These are phyloP conservation scores for Talaromyces thailandensis DNA, from an alignment of 495 filamentous ascomycete genomes.

Conservation along the genomic window DNA sequence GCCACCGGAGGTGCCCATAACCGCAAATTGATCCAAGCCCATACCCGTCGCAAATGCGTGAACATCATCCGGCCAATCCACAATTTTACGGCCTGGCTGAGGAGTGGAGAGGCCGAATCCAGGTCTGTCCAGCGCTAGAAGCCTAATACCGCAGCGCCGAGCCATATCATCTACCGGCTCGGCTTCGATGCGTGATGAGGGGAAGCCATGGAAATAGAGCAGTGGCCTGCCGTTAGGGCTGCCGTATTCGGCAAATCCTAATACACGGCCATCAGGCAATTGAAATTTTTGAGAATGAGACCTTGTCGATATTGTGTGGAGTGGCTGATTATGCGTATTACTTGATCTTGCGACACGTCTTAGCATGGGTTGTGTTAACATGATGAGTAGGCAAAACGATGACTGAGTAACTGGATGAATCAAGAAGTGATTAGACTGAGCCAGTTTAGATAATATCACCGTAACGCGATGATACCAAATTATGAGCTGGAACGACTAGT, in stretches of 20 bases:
- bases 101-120: conserved; percentile 34
- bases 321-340: background rate
- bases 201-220: conserved; percentile 38
- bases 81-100: conserved; percentile 23
- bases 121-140: conserved; percentile 34
- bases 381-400: background rate
- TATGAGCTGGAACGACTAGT: background rate
- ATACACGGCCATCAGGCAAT: conserved; percentile 26
- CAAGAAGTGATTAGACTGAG: background rate
- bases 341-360: background rate
- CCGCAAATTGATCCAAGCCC: conserved; percentile 21
- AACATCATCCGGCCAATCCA: conserved; percentile 34
- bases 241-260: conserved; percentile 36
- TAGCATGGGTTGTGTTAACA: background rate
- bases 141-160: conserved; percentile 17
- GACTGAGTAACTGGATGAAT: background rate
- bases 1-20: conserved; percentile 39
- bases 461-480: background rate
- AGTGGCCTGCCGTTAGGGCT: conserved; percentile 16
- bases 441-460: background rate
- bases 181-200: conserved; percentile 34
- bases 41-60: conserved; percentile 25
- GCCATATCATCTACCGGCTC: conserved; percentile 15
- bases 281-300: conserved; percentile 18
- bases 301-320: background rate